Base-by-base conservation (phyloP, 495 filamentous ascomycete genomes). In the Penicillium bovifimosum region DNA sequence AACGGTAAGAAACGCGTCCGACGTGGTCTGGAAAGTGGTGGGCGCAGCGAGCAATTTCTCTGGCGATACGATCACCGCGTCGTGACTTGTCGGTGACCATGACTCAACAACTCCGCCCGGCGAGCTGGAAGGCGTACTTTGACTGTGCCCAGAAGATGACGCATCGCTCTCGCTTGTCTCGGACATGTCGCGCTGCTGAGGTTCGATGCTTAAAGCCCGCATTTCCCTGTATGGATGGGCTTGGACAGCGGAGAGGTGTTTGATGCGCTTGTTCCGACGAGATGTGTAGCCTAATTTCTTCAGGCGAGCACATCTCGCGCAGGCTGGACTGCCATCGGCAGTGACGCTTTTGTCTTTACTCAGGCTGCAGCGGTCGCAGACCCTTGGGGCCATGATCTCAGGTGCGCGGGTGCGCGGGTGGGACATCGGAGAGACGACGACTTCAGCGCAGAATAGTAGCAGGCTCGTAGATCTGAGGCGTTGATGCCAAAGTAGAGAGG, bases 281-380 rank as follows among this genome's bases (percentile, higher is more conserved):
- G 59, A 58, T n/a, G 52, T 56, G 2, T 50, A 55, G 33, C 59
- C 62, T 28, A 47, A 34, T n/a, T 58, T 55, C 44, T 62, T 66
- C 47, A 66, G 52, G 28, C 59, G 61, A 13, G 45, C 54, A 44
- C 63, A 66, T 55, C 61, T 41, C n/a, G 52, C 45, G 59, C 63
- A 66, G 36, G 55, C 47, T 18, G 61, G 55, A 41, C 53, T 43
- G 43, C 49, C 53, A 24, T 46, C 53, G 11, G 50, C 40, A 42
- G 61, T 54, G 9, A 49, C 50, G 58, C 59, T 59, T 50, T 62
- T 64, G 42, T 64, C 63, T 53, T 64, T 58, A 47, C 45, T 60
- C 41, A 32, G 35, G 34, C 57, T 55, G 56, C 61, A 66, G 36
- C 54, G 55, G 39, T 64, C 56, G 52, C 63, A 66, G 45, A 59